phyloP scores from a whole-genome alignment of 106 monocot species.

The Dendrobium officinale region DNA sequence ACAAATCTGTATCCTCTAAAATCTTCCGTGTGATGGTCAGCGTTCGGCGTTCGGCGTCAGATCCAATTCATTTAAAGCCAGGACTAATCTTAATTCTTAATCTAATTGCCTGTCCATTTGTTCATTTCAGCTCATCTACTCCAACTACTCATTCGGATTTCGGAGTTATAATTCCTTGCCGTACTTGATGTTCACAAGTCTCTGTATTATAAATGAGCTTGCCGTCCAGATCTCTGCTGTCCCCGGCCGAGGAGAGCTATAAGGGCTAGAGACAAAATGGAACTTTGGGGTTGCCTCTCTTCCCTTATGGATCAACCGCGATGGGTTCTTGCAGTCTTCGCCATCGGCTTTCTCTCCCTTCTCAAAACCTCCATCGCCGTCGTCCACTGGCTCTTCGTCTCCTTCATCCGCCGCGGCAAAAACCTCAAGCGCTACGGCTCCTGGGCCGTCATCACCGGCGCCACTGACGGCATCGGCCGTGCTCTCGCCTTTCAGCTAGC shows the following conservation, averaged over 20 bases:
- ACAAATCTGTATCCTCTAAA: too few species aligned
- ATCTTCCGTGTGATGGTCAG: too few species aligned
- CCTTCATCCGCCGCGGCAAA: constrained; percentile 78
- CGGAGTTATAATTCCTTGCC: too few species aligned
- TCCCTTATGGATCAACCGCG: constrained; percentile 6
- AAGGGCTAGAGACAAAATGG: constrained; percentile 1
- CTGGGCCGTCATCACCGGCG: constrained; percentile 83
- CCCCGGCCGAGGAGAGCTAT: not conserved
- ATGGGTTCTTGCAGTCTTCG: constrained; percentile 26
- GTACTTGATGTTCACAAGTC: too few species aligned
- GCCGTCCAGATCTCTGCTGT: not conserved
- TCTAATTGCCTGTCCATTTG: too few species aligned
- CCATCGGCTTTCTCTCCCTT: constrained; percentile 37
- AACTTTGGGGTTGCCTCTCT: not conserved
- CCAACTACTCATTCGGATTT: too few species aligned
- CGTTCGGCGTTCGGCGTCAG: too few species aligned
- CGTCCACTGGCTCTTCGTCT: constrained; percentile 51
- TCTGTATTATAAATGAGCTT: too few species aligned
- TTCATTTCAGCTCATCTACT: too few species aligned
- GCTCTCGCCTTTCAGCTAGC: constrained; percentile 76
- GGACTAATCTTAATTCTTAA: too few species aligned
- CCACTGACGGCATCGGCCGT: constrained; percentile 83
- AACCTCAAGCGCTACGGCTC: constrained; percentile 63
- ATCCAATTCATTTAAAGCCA: too few species aligned
- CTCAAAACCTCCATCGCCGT: constrained; percentile 22